Base-by-base conservation (phyloP, 805 yeast genomes). In the Maudiozyma saulgeensis region DNA sequence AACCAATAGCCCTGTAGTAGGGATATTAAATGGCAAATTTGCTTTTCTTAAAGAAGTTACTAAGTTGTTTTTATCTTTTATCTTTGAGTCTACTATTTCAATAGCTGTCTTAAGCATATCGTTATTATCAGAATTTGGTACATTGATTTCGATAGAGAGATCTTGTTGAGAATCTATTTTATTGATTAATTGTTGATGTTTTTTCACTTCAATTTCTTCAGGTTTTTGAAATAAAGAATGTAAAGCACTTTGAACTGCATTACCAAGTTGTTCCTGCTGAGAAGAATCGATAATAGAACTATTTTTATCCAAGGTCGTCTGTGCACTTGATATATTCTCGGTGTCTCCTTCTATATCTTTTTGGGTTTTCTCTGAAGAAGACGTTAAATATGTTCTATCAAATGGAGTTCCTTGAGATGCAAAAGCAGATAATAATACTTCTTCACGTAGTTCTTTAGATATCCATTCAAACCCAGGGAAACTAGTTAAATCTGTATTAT, bases 361-460 rank as follows among this genome's bases (percentile, higher is more conserved):
- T 23, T 25, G 32, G 23, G 1, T 41, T 3, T 41, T 21, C 2
- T 38, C 23, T 38, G 25, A 4, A 6, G 19, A 23, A 26, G 39
- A 18, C 19, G 38, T 40, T 41, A 31, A 21, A 21, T 26, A 40
- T 28, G 18, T 6, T 7, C n/a, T 16, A 25, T 19, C 18, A 19
- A 45, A 43, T 12, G 43, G 34, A 6, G 51, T 43, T 4, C 52
- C 53, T 3, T 68, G 64, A 57, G 78, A 66, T 0, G 90, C 89
- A 5, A 87, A 82, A 0, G 89, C 89, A 0, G 89, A 82, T 52
- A 84, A 67, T 26, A 84, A 65, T 0, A 88, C 89, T 56, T 84
- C 89, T 54, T 81, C 87, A 46, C 84, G 62, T 43, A 84, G 68
- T 58, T 84, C 90, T 49, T 77, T 80, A 15, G 88, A 80, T 21